Percentiles rank a stretch among this genome's conserved stretches.
Conservation (phyloP, 129 eudicot genomes). For the Saussurea involucrata region DNA sequence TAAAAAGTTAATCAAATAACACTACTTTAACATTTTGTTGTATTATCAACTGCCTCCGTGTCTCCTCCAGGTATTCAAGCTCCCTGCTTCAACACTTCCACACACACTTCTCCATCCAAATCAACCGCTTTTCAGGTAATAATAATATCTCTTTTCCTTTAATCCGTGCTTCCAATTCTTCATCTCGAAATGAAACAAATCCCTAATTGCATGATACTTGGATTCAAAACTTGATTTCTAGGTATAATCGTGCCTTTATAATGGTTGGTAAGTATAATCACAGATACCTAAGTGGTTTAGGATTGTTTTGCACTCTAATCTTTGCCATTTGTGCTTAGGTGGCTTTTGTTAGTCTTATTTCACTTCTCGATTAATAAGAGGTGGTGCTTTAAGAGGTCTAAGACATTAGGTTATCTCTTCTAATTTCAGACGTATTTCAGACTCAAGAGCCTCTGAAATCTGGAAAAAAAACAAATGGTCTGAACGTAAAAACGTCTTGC, state of each 20-base stretch:
- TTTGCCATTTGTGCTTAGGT: slow-evolving; percentile 2
- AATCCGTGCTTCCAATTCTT: neutral
- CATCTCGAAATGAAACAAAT: neutral
- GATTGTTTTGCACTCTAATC: neutral
- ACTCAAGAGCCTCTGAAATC: no score
- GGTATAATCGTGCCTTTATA: neutral
- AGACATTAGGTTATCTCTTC: no score
- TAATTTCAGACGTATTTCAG: no score
- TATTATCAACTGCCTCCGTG: slow-evolving; percentile 10
- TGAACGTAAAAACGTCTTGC: no score
- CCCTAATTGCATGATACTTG: neutral
- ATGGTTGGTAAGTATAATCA: neutral
- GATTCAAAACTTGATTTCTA: neutral
- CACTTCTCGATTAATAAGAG: no score
- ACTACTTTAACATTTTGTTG: neutral
- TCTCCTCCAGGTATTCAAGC: slow-evolving; percentile 24
- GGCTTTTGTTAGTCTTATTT: no score
- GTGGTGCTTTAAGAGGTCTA: no score
- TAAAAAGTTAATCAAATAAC: neutral
- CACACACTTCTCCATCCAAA: slow-evolving; percentile 2
- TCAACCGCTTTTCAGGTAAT: slow-evolving; percentile 10
- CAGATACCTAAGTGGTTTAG: neutral
- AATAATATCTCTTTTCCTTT: neutral
- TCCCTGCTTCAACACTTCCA: slow-evolving; percentile 8
- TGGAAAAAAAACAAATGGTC: no score